These are phyloP conservation scores for Hypocrella siamensis DNA, from an alignment of 2,329 filamentous ascomycete genomes.

Conservation along the genomic window DNA sequence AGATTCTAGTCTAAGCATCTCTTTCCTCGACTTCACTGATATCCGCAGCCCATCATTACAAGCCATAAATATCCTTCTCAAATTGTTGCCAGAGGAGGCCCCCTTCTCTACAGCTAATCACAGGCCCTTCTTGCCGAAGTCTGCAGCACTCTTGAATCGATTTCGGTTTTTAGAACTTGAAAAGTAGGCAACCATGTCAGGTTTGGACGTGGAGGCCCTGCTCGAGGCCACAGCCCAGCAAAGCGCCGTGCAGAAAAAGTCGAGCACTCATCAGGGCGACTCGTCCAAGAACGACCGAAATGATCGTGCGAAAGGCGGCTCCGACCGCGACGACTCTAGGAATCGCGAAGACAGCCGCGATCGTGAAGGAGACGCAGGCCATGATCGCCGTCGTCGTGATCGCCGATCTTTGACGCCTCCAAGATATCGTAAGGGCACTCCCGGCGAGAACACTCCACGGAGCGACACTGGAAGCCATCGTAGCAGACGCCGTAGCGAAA, in stretches of 20 bases:
- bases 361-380: constrained; percentile 38
- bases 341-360: constrained; percentile 41
- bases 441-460: constrained; percentile 48
- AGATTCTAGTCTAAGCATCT: too few species aligned
- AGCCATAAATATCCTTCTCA: too few species aligned
- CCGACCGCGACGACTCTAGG: constrained; percentile 37
- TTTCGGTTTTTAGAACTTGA: too few species aligned
- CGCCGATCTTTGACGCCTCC: constrained; percentile 41
- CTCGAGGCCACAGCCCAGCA: constrained; percentile 75
- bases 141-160: too few species aligned
- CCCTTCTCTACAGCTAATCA: too few species aligned
- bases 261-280: constrained; percentile 30
- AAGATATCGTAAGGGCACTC: constrained; percentile 29
- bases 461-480: constrained; percentile 69
- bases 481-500: constrained; percentile 68
- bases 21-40: too few species aligned
- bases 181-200: constrained; percentile 24
- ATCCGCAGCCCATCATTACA: too few species aligned
- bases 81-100: too few species aligned
- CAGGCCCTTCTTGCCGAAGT: too few species aligned
- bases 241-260: constrained; percentile 33
- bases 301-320: constrained; percentile 23
- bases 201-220: constrained; percentile 70
- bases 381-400: constrained; percentile 32
- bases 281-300: constrained; percentile 27